A percentile compares a stretch with the other conserved stretches of the same genome.
Conservation (phyloP, 73 alveolate genomes). For the Paramecium pentaurelia region DNA sequence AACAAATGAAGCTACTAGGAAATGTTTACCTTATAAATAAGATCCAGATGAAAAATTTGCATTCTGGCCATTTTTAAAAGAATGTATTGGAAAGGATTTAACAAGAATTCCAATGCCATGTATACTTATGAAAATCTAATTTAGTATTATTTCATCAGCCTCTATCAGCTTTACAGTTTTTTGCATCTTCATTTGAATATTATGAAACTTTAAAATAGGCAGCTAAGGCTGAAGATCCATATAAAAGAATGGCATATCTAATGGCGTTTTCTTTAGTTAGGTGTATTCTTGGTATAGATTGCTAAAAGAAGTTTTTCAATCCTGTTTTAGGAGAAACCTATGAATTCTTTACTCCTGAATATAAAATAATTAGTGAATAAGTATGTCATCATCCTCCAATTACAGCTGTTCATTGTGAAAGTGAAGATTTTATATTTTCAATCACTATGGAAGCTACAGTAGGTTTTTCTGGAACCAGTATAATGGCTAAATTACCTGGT, state of each 20-base stretch:
- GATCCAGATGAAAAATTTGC: neutral
- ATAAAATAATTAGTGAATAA: conserved; percentile 61
- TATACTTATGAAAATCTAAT: neutral
- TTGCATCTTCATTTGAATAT: conserved; percentile 7
- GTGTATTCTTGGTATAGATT: conserved; percentile 57
- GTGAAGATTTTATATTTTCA: conserved; percentile 60
- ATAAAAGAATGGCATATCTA: conserved; percentile 52
- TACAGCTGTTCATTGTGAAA: conserved; percentile 79
- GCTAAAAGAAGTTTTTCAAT: conserved; percentile 69
- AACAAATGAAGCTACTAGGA: neutral
- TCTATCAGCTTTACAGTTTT: neutral
- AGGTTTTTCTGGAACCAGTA: conserved; percentile 60
- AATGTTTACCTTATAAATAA: neutral
- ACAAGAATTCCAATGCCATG: conserved; percentile 26
- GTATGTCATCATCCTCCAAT: conserved; percentile 86
- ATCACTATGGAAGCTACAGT: conserved; percentile 34
- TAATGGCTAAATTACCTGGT: conserved; percentile 51
- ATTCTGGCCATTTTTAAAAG: neutral
- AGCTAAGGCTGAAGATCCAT: conserved; percentile 33
- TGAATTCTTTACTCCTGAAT: conserved; percentile 61
- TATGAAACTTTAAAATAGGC: neutral
- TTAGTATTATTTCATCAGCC: conserved; percentile 9
- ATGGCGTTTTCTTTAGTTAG: conserved; percentile 60
- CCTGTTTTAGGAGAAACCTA: conserved; percentile 79
- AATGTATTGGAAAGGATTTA: conserved; percentile 15